phyloP scores from a whole-genome alignment of 257 asterid species.

The Nicotiana knightiana region DNA sequence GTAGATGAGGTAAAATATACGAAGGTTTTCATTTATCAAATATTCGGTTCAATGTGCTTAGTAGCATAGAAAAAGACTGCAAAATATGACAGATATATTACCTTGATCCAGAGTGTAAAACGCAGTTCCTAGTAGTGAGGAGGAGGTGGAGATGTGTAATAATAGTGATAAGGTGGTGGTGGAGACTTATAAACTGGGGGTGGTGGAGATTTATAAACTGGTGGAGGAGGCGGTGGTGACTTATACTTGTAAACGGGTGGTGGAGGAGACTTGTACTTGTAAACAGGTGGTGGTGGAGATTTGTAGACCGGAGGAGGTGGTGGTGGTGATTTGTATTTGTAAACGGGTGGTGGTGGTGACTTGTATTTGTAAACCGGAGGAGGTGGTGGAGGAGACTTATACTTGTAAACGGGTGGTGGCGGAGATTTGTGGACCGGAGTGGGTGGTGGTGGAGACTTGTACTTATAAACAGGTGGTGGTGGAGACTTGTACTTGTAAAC shows the following conservation, averaged over 20 bases:
- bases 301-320: background rate
- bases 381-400: conserved; percentile 3
- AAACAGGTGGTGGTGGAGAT: background rate
- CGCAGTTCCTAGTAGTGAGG: conserved; percentile 19
- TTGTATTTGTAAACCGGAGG: background rate
- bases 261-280: conserved; percentile 7
- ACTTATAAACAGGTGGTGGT: background rate
- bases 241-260: conserved; percentile 6
- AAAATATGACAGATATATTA: background rate
- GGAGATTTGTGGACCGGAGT: background rate
- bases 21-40: background rate
- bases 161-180: conserved; percentile 10
- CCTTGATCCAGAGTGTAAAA: background rate
- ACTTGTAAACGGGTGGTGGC: background rate
- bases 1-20: background rate
- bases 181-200: background rate
- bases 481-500: background rate
- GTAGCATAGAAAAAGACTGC: background rate
- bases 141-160: conserved; percentile 22
- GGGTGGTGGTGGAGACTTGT: conserved; percentile 15
- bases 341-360: background rate
- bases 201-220: background rate
- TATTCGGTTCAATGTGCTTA: background rate
- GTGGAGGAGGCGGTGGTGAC: conserved; percentile 15
- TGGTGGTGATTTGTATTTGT: background rate